Evolutionary conservation across 2,329 filamentous ascomycete genomes (phyloP), one percentile per base, ranked within the genome.

Genomic region (Curvularia spicifera): DNA sequence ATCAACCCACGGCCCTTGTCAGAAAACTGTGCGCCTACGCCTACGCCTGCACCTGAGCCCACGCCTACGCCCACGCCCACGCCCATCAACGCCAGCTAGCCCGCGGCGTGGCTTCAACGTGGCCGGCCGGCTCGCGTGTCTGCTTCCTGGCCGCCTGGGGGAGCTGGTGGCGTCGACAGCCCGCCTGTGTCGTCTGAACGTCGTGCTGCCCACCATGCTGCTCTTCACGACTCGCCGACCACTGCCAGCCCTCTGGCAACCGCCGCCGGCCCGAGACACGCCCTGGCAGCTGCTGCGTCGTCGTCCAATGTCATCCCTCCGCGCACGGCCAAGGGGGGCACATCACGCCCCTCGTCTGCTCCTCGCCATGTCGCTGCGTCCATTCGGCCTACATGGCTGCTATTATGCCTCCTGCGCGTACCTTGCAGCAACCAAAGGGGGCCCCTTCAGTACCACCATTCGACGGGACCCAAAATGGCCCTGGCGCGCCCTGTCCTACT

Each of bases 351-450:
- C 69, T 58, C 59, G 61, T 65, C 65, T 63, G 63, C 69, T 57
- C 24, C 68, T 67, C 67, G 64, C 67, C 51, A 53, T 57, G 60
- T 58, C 57, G 43, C 46, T 51, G 28, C 26, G 31, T 40, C 42
- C 15, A 35, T 6, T 35, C 33, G 33, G 12, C 12, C 33, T 35
- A 12, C 33, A 9, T 35, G 12, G 13, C 43, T 51, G 29, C 10
- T 31, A 12, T 31, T 8, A 31, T 31, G 29, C 57, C 64, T 64
- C 61, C 63, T 60, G 64, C 66, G 51, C 59, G 73, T 76, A 71
- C 73, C 74, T 76, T 75, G 73, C 74, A 75, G 73, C 64, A 57
- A 56, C 60, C 35, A 37, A 37, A 37, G 64, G 64, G 65, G 66
- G 33, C 12, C 29, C 29, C 60, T 55, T 51, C 64, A 45, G 70